Evolutionary conservation across 169 alveolate genomes (phyloP).

Genomic region (Plasmodium fragile): DNA sequence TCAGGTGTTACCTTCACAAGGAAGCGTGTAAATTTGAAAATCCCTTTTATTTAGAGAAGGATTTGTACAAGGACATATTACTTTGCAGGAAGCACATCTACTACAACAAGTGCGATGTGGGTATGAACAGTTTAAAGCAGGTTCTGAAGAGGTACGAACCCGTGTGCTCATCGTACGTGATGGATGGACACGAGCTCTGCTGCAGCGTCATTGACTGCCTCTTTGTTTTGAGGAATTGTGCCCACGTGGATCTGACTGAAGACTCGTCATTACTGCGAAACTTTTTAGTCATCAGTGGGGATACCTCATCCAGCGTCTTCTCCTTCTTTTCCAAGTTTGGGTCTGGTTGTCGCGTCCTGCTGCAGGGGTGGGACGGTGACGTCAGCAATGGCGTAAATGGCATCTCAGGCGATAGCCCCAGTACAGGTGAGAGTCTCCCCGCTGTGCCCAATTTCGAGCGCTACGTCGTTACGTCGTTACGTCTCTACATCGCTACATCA

Average conservation of each 20-base stretch:
- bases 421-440: background rate
- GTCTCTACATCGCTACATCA: background rate
- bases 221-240: conserved; percentile 67
- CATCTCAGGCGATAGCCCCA: background rate
- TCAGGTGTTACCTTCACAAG: conserved; percentile 25
- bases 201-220: conserved; percentile 49
- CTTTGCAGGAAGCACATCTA: conserved; percentile 45
- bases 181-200: conserved; percentile 15
- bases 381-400: background rate
- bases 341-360: conserved; percentile 19
- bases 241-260: conserved; percentile 24
- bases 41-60: conserved; percentile 43
- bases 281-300: conserved; percentile 56
- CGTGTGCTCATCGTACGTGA: conserved; percentile 17
- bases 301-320: background rate
- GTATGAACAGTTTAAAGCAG: conserved; percentile 58
- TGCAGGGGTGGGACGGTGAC: background rate
- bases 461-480: background rate
- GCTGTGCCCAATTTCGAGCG: background rate
- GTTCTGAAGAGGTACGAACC: conserved; percentile 65
- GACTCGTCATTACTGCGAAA: conserved; percentile 11
- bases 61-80: conserved; percentile 16
- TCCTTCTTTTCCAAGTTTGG: conserved; percentile 54
- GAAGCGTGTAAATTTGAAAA: conserved; percentile 16
- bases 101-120: conserved; percentile 35